Evolutionary conservation across 2,329 filamentous ascomycete genomes (phyloP), one percentile per base, ranked within the genome.

Genomic region (Fusarium palustre): DNA sequence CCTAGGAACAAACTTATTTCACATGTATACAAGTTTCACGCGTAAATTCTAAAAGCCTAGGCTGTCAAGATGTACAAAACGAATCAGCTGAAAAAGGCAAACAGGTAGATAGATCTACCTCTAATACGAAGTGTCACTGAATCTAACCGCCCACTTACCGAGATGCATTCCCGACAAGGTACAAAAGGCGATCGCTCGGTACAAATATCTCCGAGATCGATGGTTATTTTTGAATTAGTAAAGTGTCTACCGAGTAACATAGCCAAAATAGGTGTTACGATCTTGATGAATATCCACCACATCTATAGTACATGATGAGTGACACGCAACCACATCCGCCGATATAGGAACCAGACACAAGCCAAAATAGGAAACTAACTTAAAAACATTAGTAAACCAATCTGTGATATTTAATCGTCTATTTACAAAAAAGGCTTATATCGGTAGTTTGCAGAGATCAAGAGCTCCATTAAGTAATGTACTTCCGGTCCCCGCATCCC

Each of bases 1-100:
- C 16, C n/a, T 15, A 30, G 8, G 20, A 15, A 41, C n/a, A 28
- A 39, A n/a, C 30, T 28, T 4, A 18, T 18, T 18, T 7, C 2
- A 9, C 7, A 30, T 15, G 18, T 13, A 38, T 34, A 18, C n/a
- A 28, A 30, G 34, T 31, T n/a, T 28, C 15, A 39, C 2, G 24
- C 39, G 15, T 25, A 16, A n/a, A 15, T 30, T 12, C 18, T 18
- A 12, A 18, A 42, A 34, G 55, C 24, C 30, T 42, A 5, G 74
- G 72, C 16, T 73, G 67, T 52, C 83, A 84, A 0, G 80, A 82
- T 3, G 75, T 75, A 65, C 73, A 83, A 3, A 83, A 72, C 1
- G 79, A 59, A 7, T 81, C 81, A 6, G 78, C 80, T 2, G 56
- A 68, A 43, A 77, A 72, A 9, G 78, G 73, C 76, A 79, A 79